Evolutionary conservation across 106 monocot species (phyloP).

Genomic region (Narthecium ossifragum): DNA sequence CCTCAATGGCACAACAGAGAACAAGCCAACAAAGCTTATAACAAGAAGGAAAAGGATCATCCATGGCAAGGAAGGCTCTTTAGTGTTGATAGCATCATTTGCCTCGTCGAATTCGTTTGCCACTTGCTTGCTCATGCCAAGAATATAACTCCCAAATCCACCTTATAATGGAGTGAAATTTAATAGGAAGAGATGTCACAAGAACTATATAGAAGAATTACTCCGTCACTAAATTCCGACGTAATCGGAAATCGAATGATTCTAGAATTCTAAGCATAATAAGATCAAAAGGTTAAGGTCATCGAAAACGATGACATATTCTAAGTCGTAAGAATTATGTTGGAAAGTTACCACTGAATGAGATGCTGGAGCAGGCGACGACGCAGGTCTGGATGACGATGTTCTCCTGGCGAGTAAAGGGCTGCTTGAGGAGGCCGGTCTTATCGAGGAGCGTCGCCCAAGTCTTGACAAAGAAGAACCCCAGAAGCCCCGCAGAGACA

Average conservation of each 20-base stretch:
- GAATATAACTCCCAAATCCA: slow-evolving; percentile 55
- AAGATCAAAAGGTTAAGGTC: background rate
- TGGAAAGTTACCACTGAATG: slow-evolving; percentile 26
- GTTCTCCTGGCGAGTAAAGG: slow-evolving; percentile 48
- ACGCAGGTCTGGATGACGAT: slow-evolving; percentile 50
- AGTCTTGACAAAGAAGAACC: slow-evolving; percentile 42
- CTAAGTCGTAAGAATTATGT: background rate
- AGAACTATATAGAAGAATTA: background rate
- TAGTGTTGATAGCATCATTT: slow-evolving; percentile 24
- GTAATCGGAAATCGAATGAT: background rate
- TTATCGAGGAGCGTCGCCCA: slow-evolving; percentile 24
- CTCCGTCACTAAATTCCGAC: background rate
- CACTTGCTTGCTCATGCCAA: slow-evolving; percentile 46
- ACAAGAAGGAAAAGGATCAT: slow-evolving; percentile 66
- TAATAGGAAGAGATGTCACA: background rate
- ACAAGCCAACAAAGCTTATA: slow-evolving; percentile 65
- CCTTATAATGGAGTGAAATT: slow-evolving; percentile 8
- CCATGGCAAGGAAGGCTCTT: slow-evolving; percentile 48
- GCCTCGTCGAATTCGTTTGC: slow-evolving; percentile 28
- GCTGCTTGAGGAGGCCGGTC: slow-evolving; percentile 20
- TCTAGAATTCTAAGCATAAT: background rate
- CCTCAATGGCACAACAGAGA: slow-evolving; percentile 52
- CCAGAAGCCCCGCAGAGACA: slow-evolving; percentile 36
- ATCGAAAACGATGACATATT: background rate
- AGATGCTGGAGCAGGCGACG: slow-evolving; percentile 36